A percentile compares a stretch with the other conserved stretches of the same genome.
phyloP scores from a whole-genome alignment of 306 rosid genomes.

The Ziziphus jujuba region DNA sequence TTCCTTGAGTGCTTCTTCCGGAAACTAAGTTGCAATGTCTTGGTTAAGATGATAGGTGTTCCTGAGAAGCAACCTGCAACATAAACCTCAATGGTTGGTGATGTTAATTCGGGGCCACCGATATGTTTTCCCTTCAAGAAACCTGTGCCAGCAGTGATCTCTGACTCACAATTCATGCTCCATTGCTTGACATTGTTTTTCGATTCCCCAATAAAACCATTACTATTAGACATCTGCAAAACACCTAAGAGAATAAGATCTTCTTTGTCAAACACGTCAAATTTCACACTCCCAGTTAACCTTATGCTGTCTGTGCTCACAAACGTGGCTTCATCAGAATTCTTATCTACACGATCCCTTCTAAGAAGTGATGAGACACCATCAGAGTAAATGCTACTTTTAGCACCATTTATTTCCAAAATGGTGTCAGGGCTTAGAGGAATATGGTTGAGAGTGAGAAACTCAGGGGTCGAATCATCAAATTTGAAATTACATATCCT shows the following conservation, averaged over 20 bases:
- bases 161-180: constrained; percentile 76
- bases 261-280: constrained; percentile 72
- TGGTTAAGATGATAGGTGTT: constrained; percentile 72
- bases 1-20: constrained; percentile 64
- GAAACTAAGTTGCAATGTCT: constrained; percentile 62
- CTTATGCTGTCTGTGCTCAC: constrained; percentile 83
- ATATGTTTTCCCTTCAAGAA: constrained; percentile 69
- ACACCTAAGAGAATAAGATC: constrained; percentile 72
- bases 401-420: constrained; percentile 82
- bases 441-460: constrained; percentile 66
- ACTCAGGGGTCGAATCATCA: constrained; percentile 70
- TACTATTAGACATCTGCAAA: constrained; percentile 66
- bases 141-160: constrained; percentile 44
- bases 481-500: constrained; percentile 68
- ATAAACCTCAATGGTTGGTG: constrained; percentile 82
- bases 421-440: constrained; percentile 78
- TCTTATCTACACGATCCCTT: constrained; percentile 83
- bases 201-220: constrained; percentile 54
- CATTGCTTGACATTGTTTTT: constrained; percentile 52
- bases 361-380: constrained; percentile 77
- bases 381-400: constrained; percentile 58
- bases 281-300: constrained; percentile 70
- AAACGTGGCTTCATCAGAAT: constrained; percentile 81
- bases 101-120: constrained; percentile 37
- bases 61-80: constrained; percentile 83